phyloP scores from a whole-genome alignment of 2,329 filamentous ascomycete species.

The Mollisia scopiformis region DNA sequence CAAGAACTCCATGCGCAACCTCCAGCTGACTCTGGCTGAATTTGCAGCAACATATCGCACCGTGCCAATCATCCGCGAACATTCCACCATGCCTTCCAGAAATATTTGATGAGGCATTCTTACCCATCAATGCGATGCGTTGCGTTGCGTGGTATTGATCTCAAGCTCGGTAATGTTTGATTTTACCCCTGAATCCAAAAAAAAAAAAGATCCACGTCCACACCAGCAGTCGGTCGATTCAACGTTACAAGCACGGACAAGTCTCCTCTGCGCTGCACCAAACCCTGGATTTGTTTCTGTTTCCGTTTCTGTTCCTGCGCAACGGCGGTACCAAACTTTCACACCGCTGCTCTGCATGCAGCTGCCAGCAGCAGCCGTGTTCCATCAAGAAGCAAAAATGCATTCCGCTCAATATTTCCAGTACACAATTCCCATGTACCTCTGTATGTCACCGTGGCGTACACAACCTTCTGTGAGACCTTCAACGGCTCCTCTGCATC shows the following conservation, averaged over 20 bases:
- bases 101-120: not conserved
- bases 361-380: not conserved
- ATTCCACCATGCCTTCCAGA: not conserved
- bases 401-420: not conserved
- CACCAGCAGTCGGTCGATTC: no score
- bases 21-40: not conserved
- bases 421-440: not conserved
- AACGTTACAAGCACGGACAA: conserved; percentile 2
- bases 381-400: not conserved
- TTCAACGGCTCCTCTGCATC: not conserved
- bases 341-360: conserved; percentile 1
- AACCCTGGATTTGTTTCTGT: not conserved
- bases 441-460: not conserved
- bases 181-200: not conserved
- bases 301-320: conserved; percentile 1
- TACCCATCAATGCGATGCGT: not conserved
- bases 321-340: not conserved
- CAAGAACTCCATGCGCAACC: not conserved
- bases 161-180: not conserved
- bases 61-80: not conserved
- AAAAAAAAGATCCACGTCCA: no score
- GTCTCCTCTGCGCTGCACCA: not conserved
- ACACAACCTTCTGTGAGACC: not conserved
- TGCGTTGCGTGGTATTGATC: not conserved
- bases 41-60: not conserved